Conservation (phyloP, 164 flowering plant species). For the Aristolochia contorta region DNA sequence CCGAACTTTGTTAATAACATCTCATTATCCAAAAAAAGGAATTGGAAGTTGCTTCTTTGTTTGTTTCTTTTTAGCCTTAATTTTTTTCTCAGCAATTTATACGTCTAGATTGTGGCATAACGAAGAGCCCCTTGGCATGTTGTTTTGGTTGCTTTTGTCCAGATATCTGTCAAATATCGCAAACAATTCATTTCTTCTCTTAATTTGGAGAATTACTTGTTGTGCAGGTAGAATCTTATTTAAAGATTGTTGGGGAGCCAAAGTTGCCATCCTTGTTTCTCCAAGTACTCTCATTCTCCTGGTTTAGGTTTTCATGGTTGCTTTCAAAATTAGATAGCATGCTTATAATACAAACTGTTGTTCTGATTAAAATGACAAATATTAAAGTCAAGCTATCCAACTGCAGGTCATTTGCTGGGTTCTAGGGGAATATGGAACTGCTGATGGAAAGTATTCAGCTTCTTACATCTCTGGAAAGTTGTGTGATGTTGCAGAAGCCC, state of each 20-base stretch:
- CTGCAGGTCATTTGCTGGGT: conserved; percentile 97
- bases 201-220: background rate
- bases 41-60: too few relatives aligned
- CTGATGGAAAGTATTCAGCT: conserved; percentile 86
- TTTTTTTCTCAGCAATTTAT: too few relatives aligned
- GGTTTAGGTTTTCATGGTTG: conserved; percentile 11
- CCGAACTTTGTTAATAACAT: too few relatives aligned
- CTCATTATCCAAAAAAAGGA: too few relatives aligned
- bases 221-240: conserved; percentile 89
- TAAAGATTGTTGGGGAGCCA: conserved; percentile 82
- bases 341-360: too few relatives aligned
- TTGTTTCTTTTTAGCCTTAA: too few relatives aligned
- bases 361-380: too few relatives aligned
- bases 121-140: background rate
- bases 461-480: conserved; percentile 85
- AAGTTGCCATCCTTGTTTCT: conserved; percentile 92
- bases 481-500: conserved; percentile 96
- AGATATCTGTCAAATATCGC: too few relatives aligned
- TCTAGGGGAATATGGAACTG: conserved; percentile 95
- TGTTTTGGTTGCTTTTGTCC: background rate
- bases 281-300: conserved; percentile 40
- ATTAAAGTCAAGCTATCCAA: background rate
- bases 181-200: background rate
- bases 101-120: too few relatives aligned
- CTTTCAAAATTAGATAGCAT: background rate